These are phyloP conservation scores for Beauveria asiatica DNA, from an alignment of 2,329 filamentous ascomycete genomes.

Conservation along the genomic window DNA sequence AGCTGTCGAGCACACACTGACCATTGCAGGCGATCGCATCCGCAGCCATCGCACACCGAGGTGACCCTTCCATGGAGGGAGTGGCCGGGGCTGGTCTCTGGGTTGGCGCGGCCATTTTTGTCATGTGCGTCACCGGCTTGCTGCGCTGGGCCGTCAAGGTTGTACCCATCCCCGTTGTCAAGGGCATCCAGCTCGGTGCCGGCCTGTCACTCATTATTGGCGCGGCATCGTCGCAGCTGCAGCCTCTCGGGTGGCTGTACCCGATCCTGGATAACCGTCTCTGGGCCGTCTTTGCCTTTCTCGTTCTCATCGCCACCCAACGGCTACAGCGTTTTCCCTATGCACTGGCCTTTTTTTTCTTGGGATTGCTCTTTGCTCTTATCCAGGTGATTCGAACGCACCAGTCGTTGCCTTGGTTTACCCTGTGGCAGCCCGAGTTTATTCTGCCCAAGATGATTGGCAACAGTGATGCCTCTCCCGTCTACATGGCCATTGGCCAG, in stretches of 20 bases:
- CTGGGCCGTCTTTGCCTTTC: conserved; percentile 67
- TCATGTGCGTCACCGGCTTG: conserved; percentile 74
- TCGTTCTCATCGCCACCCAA: conserved; percentile 61
- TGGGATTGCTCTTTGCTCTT: conserved; percentile 59
- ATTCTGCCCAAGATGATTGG: conserved; percentile 27
- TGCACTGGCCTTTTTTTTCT: conserved; percentile 61
- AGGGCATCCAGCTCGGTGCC: conserved; percentile 90
- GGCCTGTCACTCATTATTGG: conserved; percentile 76
- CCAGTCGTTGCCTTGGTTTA: conserved; percentile 40
- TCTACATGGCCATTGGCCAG: conserved; percentile 68
- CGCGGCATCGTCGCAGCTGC: conserved; percentile 60
- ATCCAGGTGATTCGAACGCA: conserved; percentile 25
- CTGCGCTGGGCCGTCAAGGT: conserved; percentile 63
- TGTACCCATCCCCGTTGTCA: conserved; percentile 80
- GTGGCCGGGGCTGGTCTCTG: conserved; percentile 72
- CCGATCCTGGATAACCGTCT: conserved; percentile 69
- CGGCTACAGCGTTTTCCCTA: conserved; percentile 64
- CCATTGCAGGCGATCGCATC: conserved; percentile 66
- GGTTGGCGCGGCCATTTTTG: conserved; percentile 62
- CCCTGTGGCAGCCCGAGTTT: conserved; percentile 51
- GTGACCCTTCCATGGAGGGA: conserved; percentile 42
- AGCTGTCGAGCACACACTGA: neutral
- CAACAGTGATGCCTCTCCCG: conserved; percentile 23
- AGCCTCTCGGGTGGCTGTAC: conserved; percentile 57
- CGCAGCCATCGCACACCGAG: conserved; percentile 67